Base-by-base conservation (phyloP, 352 stramenopile species). In the Blastocystis sp. region DNA sequence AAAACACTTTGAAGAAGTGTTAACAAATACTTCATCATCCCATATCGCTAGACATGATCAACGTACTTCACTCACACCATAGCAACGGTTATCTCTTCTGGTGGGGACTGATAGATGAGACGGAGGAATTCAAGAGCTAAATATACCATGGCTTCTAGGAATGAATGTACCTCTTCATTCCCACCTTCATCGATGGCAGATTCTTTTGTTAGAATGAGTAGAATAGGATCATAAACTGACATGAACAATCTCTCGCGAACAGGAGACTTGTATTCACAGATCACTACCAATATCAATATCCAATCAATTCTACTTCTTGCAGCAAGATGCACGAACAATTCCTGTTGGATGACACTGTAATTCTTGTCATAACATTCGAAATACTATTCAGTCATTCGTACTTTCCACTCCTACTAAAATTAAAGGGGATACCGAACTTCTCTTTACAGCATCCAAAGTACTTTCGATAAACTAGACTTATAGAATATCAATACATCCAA, bases 101-200 rank as follows among this genome's bases (percentile, higher is more conserved):
- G 19, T 3, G 14, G 21, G 4, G 35, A n/a, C 14, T 43, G 24
- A 49, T 57, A 57, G 0, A 83, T 65, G 24, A 59, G 35, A 32
- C 71, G 71, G 21, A 83, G 9, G 46, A 67, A 39, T 24, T 83
- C 49, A 14, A 83, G 29, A 21, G 49, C 29, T 6, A 43, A n/a
- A 54, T 66, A 83, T 1, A 67, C 54, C 11, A 54, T 42, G 0
- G 71, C 57, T 65, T 83, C 71, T 83, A 66, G 1, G 29, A 1
- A 37, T 37, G 11, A 43, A 46, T 52, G 0, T 3, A 39, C 0
- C 32, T 2, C 21, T 9, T 19, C 32, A 29, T 35, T 0, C 16
- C 51, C 49, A 83, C 71, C 71, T 32, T 83, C 71, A 43, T 83
- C 71, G 11, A 83, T 63, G 14, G 71, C 71, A 42, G 42, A 66